These are phyloP conservation scores for Solanum habrochaites DNA, from an alignment of 257 asterid species.

Conservation along the genomic window DNA sequence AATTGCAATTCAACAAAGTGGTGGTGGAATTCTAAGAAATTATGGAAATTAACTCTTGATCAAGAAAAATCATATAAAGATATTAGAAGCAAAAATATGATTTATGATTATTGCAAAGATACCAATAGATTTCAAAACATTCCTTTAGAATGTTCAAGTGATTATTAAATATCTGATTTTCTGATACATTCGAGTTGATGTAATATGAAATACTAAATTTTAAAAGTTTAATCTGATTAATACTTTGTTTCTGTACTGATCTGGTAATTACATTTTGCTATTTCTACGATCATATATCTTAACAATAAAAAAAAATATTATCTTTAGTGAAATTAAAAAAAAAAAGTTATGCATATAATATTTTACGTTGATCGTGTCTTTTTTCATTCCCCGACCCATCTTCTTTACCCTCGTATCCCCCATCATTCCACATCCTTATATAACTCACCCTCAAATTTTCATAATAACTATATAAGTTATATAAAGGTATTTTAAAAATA, in stretches of 20 bases:
- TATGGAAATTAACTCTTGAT: not conserved
- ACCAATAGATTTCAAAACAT: not conserved
- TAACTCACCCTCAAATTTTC: too few species aligned
- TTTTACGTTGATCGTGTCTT: too few species aligned
- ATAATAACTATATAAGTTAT: too few species aligned
- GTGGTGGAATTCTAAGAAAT: conserved; percentile 2
- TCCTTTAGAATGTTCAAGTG: not conserved
- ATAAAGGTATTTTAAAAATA: too few species aligned
- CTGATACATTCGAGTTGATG: not conserved
- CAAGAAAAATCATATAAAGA: not conserved
- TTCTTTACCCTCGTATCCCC: too few species aligned
- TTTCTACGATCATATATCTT: not conserved
- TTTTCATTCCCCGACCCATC: too few species aligned
- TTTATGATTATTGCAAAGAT: not conserved
- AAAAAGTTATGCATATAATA: too few species aligned
- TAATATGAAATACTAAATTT: not conserved
- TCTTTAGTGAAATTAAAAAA: too few species aligned
- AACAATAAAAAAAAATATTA: too few species aligned
- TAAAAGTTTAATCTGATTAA: not conserved
- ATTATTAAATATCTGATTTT: not conserved
- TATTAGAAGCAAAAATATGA: not conserved
- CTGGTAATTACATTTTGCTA: not conserved
- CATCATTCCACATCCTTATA: too few species aligned
- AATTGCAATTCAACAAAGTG: not conserved
- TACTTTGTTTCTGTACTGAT: not conserved